Evolutionary conservation across 805 yeast species (phyloP).

Genomic region (Yarrowia sp.): DNA sequence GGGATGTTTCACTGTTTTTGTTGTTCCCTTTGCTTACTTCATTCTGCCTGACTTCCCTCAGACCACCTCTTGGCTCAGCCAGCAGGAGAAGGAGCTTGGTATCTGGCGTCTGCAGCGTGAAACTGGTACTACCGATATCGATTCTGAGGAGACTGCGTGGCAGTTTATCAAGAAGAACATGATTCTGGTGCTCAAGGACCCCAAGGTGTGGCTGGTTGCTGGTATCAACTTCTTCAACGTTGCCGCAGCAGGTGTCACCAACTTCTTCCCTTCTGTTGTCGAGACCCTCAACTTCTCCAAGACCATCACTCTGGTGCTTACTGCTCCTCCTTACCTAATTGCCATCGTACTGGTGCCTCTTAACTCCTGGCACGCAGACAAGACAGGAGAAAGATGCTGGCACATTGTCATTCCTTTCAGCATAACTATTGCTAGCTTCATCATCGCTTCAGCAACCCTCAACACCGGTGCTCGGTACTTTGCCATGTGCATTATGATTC

Average conservation of each 20-base stretch:
- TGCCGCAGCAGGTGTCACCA: slow-evolving; percentile 59
- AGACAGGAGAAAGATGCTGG: slow-evolving; percentile 52
- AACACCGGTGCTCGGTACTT: slow-evolving; percentile 57
- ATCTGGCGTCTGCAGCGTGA: slow-evolving; percentile 29
- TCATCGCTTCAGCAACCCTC: slow-evolving; percentile 39
- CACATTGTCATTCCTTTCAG: slow-evolving; percentile 47
- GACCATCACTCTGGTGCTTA: slow-evolving; percentile 51
- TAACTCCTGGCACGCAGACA: slow-evolving; percentile 56
- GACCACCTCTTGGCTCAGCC: slow-evolving; percentile 37
- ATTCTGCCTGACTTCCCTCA: slow-evolving; percentile 54
- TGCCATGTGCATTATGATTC: slow-evolving; percentile 55
- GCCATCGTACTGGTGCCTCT: slow-evolving; percentile 50
- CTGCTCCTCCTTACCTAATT: slow-evolving; percentile 57
- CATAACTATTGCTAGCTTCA: slow-evolving; percentile 38
- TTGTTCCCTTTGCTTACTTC: slow-evolving; percentile 46
- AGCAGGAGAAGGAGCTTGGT: slow-evolving; percentile 30
- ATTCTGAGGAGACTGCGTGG: background rate
- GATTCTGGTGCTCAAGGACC: slow-evolving; percentile 30
- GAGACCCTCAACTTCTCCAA: slow-evolving; percentile 50
- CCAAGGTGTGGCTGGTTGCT: slow-evolving; percentile 30
- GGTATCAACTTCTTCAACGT: slow-evolving; percentile 41
- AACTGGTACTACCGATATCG: slow-evolving; percentile 18
- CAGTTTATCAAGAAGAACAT: slow-evolving; percentile 16
- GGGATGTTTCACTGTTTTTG: slow-evolving; percentile 37
- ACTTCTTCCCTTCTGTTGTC: slow-evolving; percentile 61